A percentile compares a stretch with the other conserved stretches of the same genome.
Conservation (phyloP, 2,329 filamentous ascomycete species). For the Fusarium hostae region DNA sequence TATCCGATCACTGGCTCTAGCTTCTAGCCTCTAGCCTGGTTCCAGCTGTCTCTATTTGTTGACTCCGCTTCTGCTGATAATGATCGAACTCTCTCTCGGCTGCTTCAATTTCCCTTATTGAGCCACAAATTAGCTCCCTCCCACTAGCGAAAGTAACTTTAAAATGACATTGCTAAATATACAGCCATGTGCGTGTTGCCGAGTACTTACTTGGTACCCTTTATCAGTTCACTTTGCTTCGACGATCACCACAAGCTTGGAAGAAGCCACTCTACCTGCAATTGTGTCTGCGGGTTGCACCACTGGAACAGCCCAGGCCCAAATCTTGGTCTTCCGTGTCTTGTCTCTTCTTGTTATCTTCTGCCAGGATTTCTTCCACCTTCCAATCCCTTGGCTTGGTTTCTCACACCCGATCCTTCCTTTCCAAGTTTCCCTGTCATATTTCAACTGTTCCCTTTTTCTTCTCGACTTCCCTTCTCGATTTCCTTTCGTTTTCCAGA, state of each 20-base stretch:
- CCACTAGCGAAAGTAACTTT: slow-evolving; percentile 20
- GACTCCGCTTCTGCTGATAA: slow-evolving; percentile 12
- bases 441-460: slow-evolving; percentile 21
- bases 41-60: neutral
- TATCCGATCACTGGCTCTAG: slow-evolving; percentile 9
- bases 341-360: slow-evolving; percentile 22
- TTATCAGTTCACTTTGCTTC: slow-evolving; percentile 19
- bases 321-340: neutral
- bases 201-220: slow-evolving; percentile 14
- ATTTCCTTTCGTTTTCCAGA: slow-evolving; percentile 12
- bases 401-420: slow-evolving; percentile 5
- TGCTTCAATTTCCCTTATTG: slow-evolving; percentile 36
- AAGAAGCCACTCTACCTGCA: slow-evolving; percentile 24
- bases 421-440: neutral
- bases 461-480: slow-evolving; percentile 33
- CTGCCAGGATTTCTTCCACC: slow-evolving; percentile 39
- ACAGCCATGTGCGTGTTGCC: neutral
- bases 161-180: neutral
- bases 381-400: slow-evolving; percentile 21
- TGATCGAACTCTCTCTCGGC: slow-evolving; percentile 19
- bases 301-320: slow-evolving; percentile 13
- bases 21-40: neutral
- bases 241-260: slow-evolving; percentile 31
- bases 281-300: slow-evolving; percentile 21
- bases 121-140: slow-evolving; percentile 38